A percentile compares a stretch with the other conserved stretches of the same genome.
These are phyloP conservation scores for Halteria grandinella DNA, from an alignment of 73 alveolate species.

Conservation along the genomic window DNA sequence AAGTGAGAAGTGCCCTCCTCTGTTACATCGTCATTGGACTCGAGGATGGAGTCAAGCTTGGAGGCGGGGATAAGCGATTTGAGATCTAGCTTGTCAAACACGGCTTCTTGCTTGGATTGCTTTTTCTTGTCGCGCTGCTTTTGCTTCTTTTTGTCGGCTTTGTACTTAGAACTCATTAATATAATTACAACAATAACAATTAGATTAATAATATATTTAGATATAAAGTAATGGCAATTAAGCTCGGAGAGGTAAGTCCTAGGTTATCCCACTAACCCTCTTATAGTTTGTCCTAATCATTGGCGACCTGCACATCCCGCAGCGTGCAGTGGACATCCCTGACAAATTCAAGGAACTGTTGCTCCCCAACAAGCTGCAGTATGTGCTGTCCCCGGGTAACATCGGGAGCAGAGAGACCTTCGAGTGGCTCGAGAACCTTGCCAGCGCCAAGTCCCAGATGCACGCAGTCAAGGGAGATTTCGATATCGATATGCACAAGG, in stretches of 20 bases:
- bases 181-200: too few relatives aligned
- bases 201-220: too few relatives aligned
- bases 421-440: conserved; percentile 88
- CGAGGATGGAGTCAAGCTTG: too few relatives aligned
- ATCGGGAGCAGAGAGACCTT: conserved; percentile 91
- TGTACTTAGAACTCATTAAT: too few relatives aligned
- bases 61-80: not conserved
- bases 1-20: too few relatives aligned
- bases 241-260: too few relatives aligned
- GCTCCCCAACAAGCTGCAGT: conserved; percentile 89
- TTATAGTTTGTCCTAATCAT: conserved; percentile 80
- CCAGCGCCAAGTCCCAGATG: conserved; percentile 71
- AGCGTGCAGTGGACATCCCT: conserved; percentile 83
- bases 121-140: not conserved
- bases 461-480: conserved; percentile 93
- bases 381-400: conserved; percentile 94
- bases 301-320: conserved; percentile 91
- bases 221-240: too few relatives aligned
- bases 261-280: too few relatives aligned
- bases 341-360: conserved; percentile 84
- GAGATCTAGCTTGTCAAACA: not conserved
- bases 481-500: conserved; percentile 75
- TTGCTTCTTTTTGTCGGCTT: not conserved
- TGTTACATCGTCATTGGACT: too few relatives aligned
- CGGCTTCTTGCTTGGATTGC: not conserved